Evolutionary conservation across 352 stramenopile species (phyloP).

Genomic region (Pythium coloratum): DNA sequence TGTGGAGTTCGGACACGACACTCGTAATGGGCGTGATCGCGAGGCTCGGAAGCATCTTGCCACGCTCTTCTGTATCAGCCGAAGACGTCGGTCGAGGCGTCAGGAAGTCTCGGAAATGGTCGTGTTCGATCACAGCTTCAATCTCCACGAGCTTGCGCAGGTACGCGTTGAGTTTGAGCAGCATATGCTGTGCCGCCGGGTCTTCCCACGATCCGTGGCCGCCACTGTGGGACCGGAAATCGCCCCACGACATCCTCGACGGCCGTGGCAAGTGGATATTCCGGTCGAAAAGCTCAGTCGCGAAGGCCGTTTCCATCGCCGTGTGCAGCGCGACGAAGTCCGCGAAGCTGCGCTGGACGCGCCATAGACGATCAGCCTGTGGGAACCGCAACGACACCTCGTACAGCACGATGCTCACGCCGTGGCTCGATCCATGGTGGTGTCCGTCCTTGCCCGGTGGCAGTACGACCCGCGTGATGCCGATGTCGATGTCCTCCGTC

Average conservation of each 20-base stretch:
- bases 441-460: neutral
- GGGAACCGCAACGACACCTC: slow-evolving; percentile 65
- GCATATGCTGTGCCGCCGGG: slow-evolving; percentile 35
- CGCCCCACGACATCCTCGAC: slow-evolving; percentile 37
- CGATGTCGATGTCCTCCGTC: slow-evolving; percentile 46
- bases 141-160: slow-evolving; percentile 64
- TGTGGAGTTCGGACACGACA: slow-evolving; percentile 16
- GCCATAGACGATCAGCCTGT: slow-evolving; percentile 38
- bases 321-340: slow-evolving; percentile 57
- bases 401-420: slow-evolving; percentile 36
- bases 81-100: slow-evolving; percentile 34
- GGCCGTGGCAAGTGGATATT: slow-evolving; percentile 48
- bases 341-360: slow-evolving; percentile 44
- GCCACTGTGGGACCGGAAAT: slow-evolving; percentile 22
- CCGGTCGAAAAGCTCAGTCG: slow-evolving; percentile 32
- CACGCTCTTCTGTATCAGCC: slow-evolving; percentile 28
- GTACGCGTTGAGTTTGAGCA: slow-evolving; percentile 59
- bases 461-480: slow-evolving; percentile 40
- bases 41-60: slow-evolving; percentile 16
- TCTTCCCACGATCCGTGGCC: slow-evolving; percentile 16
- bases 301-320: slow-evolving; percentile 30
- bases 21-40: slow-evolving; percentile 14
- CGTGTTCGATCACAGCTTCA: slow-evolving; percentile 41
- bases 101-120: slow-evolving; percentile 47
- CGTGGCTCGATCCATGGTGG: neutral